Evolutionary conservation across 768 basidiomycete species (phyloP).

Genomic region (Hydnomerulius pinastri): DNA sequence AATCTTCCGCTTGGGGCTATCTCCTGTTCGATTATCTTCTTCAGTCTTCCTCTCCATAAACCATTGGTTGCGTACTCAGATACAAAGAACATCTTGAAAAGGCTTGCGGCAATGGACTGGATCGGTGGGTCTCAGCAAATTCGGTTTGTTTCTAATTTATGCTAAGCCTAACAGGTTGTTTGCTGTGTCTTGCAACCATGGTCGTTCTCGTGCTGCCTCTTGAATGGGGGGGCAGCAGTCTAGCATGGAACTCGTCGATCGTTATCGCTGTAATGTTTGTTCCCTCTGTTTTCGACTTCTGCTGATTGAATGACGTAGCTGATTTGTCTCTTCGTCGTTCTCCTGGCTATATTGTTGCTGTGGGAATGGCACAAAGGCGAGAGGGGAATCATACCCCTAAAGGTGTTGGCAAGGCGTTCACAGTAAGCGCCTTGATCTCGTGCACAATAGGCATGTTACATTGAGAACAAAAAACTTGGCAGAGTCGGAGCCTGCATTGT

Average conservation of each 20-base stretch:
- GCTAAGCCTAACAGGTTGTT: slow-evolving; percentile 9
- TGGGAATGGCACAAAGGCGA: slow-evolving; percentile 14
- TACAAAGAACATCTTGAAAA: not conserved
- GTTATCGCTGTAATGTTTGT: slow-evolving; percentile 8
- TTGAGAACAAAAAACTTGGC: not conserved
- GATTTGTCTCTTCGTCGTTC: slow-evolving; percentile 9
- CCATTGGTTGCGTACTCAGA: not conserved
- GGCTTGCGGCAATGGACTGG: slow-evolving; percentile 12
- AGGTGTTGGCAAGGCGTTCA: slow-evolving; percentile 7
- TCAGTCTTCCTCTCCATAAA: slow-evolving; percentile 8
- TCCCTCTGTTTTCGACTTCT: not conserved
- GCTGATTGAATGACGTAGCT: slow-evolving; percentile 1
- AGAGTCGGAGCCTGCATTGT: slow-evolving; percentile 11
- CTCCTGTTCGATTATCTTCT: slow-evolving; percentile 5
- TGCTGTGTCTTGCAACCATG: slow-evolving; percentile 12
- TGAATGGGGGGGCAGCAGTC: slow-evolving; percentile 6
- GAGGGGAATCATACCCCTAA: slow-evolving; percentile 9
- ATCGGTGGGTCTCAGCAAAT: too few relatives aligned
- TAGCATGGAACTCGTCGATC: slow-evolving; percentile 9
- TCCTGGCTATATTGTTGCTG: slow-evolving; percentile 3
- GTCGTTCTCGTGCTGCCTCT: slow-evolving; percentile 13
- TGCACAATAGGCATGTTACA: not conserved
- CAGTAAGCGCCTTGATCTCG: slow-evolving; percentile 1
- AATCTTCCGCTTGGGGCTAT: slow-evolving; percentile 15
- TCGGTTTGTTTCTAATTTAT: not conserved